A percentile compares a stretch with the other conserved stretches of the same genome.
phyloP scores from a whole-genome alignment of 139 green algal genomes.

The Chlamydomonas incerta region DNA sequence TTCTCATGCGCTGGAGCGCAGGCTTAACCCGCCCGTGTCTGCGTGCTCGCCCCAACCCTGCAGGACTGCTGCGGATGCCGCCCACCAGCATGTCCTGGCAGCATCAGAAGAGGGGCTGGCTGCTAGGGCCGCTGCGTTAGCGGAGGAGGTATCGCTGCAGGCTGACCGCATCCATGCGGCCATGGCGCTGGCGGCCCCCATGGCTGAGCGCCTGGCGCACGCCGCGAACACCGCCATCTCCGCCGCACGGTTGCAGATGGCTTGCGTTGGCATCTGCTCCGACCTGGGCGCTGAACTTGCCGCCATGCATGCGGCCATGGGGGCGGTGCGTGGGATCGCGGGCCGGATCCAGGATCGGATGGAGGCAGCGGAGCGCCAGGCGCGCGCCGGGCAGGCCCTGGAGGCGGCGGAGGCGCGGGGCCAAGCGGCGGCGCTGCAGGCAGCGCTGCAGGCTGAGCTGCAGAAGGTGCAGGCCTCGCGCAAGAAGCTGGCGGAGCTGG shows the following conservation, averaged over 20 bases:
- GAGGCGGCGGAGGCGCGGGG: constrained; percentile 11
- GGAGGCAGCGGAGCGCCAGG: constrained; percentile 16
- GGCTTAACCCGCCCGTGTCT: too few relatives aligned
- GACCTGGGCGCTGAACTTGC: background rate
- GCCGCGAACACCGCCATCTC: background rate
- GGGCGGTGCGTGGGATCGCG: background rate
- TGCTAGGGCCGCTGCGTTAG: background rate
- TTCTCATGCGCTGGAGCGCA: too few relatives aligned
- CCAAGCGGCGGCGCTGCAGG: constrained; percentile 20
- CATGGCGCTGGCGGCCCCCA: background rate
- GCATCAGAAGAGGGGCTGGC: background rate
- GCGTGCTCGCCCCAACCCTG: background rate
- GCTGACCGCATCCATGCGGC: background rate
- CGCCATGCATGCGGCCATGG: constrained; percentile 1
- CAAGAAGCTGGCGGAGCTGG: constrained; percentile 5
- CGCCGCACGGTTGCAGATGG: constrained; percentile 5
- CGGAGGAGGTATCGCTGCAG: background rate
- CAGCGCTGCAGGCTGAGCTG: constrained; percentile 11
- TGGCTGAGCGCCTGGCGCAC: background rate
- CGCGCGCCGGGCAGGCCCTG: background rate
- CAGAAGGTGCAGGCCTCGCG: background rate
- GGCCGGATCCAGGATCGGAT: background rate
- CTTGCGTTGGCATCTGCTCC: background rate
- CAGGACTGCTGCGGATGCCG: constrained; percentile 1
- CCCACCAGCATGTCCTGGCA: background rate